Evolutionary conservation across 805 yeast species (phyloP).

Genomic region (Kregervanrija fluxuum): DNA sequence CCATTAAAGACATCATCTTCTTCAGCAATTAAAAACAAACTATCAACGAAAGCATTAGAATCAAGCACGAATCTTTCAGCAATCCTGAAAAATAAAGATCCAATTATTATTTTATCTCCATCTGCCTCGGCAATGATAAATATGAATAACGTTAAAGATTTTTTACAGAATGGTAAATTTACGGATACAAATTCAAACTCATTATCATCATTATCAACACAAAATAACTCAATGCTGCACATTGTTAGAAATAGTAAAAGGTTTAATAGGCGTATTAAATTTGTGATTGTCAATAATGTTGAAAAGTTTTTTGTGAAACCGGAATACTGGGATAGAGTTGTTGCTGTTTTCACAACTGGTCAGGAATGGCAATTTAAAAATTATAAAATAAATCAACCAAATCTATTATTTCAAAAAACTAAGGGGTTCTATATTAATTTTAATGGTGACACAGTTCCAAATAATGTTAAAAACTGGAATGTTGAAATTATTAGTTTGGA

Average conservation of each 20-base stretch:
- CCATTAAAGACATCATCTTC: constrained; percentile 5
- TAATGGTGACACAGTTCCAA: constrained; percentile 74
- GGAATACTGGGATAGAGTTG: constrained; percentile 96
- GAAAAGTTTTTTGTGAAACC: constrained; percentile 85
- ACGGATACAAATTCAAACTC: constrained; percentile 27
- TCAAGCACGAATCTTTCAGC: constrained; percentile 4
- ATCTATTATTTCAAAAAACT: constrained; percentile 69
- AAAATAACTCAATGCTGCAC: constrained; percentile 33
- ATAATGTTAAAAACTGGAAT: constrained; percentile 78
- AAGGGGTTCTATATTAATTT: constrained; percentile 76
- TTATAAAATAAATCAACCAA: constrained; percentile 79
- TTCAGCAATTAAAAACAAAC: constrained; percentile 7
- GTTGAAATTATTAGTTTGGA: constrained; percentile 74
- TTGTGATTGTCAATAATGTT: constrained; percentile 81
- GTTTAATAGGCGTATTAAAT: constrained; percentile 49
- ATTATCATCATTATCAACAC: constrained; percentile 29
- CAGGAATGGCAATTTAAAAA: constrained; percentile 94
- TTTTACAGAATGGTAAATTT: constrained; percentile 66
- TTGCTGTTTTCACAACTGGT: constrained; percentile 94
- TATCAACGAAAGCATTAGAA: constrained; percentile 2
- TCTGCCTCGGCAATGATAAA: constrained; percentile 69
- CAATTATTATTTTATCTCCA: constrained; percentile 72
- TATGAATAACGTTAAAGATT: constrained; percentile 56
- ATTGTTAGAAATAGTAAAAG: constrained; percentile 49
- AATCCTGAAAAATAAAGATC: constrained; percentile 36